Base-by-base conservation (phyloP, 2,329 filamentous ascomycete genomes). In the Bipolaris zeicola region DNA sequence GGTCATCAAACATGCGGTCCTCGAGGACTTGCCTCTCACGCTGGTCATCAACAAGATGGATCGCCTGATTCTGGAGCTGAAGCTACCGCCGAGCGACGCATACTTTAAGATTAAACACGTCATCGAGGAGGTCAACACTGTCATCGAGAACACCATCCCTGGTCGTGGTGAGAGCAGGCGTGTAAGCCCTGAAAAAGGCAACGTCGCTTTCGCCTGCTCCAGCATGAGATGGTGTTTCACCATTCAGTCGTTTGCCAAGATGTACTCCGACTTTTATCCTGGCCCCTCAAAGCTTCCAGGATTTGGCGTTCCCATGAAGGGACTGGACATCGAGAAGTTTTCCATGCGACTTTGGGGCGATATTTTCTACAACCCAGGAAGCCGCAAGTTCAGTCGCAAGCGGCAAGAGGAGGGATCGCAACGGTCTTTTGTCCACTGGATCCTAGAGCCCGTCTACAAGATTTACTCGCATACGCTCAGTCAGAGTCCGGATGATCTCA, bases 41-140 rank as follows among this genome's bases (percentile, higher is more conserved):
- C 81, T 99, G 59, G 87, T 99, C 53, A 85, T 99, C 78, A 99
- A 98, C 83, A 99, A 99, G 80, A 89, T 99, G 87, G 95, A 99
- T 69, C 88, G 95, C 22, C 80, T 99, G 58, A 96, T 99, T 60
- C 79, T 99, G 43, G 95, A 99, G 78, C 82, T 99, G 48, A 96
- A 96, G 76, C 83, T 99, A 13, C 95, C 95, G 2, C 95, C 95
- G 1, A 91, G 88, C 63, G 95, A 99, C 73, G 95, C 95, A 11
- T 99, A 99, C 79, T 98, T 97, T 83, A 99, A 99, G 82, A 82
- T 99, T 52, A 98, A 97, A 79, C 93, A 98, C 75, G 92, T 97
- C n/a, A 87, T 99, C 50, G 95, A 99, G 76, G 92, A 98, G 77
- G 93, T 99, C 77, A 99, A 99, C 78, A 96, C 92, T 1, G 82